Conservation (phyloP, 2,329 filamentous ascomycete species). For the Diaporthe velutina region DNA sequence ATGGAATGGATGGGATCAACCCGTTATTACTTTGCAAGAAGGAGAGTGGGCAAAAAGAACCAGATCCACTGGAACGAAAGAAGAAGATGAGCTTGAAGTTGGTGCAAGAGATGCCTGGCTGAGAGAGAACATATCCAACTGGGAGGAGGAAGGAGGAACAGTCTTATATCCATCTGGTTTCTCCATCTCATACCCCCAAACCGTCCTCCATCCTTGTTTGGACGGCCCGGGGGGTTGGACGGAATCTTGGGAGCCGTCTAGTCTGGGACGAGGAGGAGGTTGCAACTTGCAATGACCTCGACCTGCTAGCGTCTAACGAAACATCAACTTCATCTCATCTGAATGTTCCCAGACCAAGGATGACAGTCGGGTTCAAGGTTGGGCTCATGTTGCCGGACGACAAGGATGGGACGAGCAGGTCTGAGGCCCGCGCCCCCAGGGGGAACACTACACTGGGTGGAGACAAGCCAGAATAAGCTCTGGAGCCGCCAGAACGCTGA, state of each 20-base stretch:
- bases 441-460: neutral
- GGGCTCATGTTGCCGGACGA: neutral
- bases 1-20: constrained; percentile 35
- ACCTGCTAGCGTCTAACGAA: constrained; percentile 8
- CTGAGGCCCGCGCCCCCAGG: neutral
- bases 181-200: constrained; percentile 25
- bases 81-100: neutral
- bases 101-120: neutral
- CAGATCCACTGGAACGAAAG: constrained; percentile 38
- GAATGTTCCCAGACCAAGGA: constrained; percentile 20
- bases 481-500: neutral
- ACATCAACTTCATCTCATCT: constrained; percentile 27
- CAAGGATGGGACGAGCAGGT: constrained; percentile 26
- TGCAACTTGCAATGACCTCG: constrained; percentile 25
- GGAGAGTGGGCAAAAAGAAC: constrained; percentile 12
- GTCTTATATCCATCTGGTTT: constrained; percentile 33
- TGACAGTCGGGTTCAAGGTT: constrained; percentile 27
- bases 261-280: neutral
- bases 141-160: neutral
- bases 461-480: constrained; percentile 7
- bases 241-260: neutral
- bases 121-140: neutral
- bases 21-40: constrained; percentile 16
- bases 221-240: constrained; percentile 28
- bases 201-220: constrained; percentile 28